Evolutionary conservation across 768 basidiomycete species (phyloP).

Genomic region (Boletus edulis): DNA sequence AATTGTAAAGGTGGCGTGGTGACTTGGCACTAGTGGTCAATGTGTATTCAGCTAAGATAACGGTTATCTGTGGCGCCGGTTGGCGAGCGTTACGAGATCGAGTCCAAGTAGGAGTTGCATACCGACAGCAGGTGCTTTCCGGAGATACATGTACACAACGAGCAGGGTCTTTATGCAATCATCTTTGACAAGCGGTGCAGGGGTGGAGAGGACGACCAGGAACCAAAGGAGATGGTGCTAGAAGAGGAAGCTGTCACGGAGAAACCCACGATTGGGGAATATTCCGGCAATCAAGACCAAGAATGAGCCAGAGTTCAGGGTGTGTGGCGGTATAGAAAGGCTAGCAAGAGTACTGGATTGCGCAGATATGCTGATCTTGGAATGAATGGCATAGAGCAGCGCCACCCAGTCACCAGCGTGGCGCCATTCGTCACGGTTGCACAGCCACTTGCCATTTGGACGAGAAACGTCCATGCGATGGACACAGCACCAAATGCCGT

Average conservation of each 20-base stretch:
- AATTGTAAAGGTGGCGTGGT: conserved; percentile 18
- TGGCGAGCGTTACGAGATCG: conserved; percentile 1
- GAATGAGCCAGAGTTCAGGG: neutral
- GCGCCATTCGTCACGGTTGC: neutral
- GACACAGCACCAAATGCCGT: neutral
- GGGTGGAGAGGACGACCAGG: conserved; percentile 1
- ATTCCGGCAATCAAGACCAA: neutral
- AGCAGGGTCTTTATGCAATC: neutral
- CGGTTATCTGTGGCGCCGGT: conserved; percentile 9
- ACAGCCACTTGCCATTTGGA: conserved; percentile 19
- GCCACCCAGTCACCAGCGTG: too few species aligned
- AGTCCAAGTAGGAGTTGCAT: neutral
- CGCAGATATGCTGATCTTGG: neutral
- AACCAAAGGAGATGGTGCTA: conserved; percentile 1
- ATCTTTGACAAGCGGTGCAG: neutral
- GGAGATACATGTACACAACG: neutral
- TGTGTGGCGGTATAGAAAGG: conserved; percentile 4
- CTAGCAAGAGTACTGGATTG: too few species aligned
- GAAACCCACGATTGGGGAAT: conserved; percentile 5
- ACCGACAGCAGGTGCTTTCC: neutral
- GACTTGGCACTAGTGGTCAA: neutral
- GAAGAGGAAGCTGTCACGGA: conserved; percentile 2
- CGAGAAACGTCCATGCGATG: neutral
- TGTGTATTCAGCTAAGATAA: conserved; percentile 10
- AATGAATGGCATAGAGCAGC: neutral